Percentiles rank a stretch among this genome's conserved stretches.
Evolutionary conservation across 2,329 filamentous ascomycete genomes (phyloP).

Genomic region (Xylariaceae sp.): DNA sequence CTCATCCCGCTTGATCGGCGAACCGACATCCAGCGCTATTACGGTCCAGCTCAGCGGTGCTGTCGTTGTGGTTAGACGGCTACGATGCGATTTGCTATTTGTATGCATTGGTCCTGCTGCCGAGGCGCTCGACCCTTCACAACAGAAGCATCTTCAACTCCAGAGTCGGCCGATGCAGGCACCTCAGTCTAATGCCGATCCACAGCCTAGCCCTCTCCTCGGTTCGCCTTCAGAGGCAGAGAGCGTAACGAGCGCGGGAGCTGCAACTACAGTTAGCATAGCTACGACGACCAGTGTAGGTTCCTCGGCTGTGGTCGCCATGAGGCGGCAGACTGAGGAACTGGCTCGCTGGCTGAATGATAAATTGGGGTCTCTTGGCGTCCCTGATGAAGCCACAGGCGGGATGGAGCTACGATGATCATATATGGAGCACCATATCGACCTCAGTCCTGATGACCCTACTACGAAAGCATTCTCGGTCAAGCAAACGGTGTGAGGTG

Average conservation of each 20-base stretch:
- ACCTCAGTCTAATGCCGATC: conserved; percentile 19
- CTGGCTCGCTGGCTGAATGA: conserved; percentile 59
- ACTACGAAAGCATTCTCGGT: not conserved
- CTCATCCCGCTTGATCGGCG: conserved; percentile 9
- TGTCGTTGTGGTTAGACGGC: conserved; percentile 56
- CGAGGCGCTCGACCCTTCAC: conserved; percentile 17
- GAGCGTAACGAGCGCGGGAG: conserved; percentile 46
- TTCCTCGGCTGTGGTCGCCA: conserved; percentile 47
- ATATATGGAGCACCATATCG: not conserved
- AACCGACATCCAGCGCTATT: conserved; percentile 38
- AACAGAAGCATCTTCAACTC: conserved; percentile 18
- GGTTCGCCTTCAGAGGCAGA: conserved; percentile 44
- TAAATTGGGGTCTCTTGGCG: conserved; percentile 52
- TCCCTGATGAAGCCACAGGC: conserved; percentile 49
- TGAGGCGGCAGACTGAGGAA: conserved; percentile 57
- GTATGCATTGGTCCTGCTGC: conserved; percentile 50
- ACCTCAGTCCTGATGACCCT: not conserved
- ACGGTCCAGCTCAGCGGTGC: conserved; percentile 59
- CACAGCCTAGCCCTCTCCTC: conserved; percentile 32
- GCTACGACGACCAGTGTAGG: conserved; percentile 35
- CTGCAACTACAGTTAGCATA: conserved; percentile 43
- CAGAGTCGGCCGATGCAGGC: conserved; percentile 23
- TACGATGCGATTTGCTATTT: conserved; percentile 60
- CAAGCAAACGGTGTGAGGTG: not conserved
- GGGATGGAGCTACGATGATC: conserved; percentile 26